phyloP scores from a whole-genome alignment of 176 grass and related monocot species.

The Carex cristatella region DNA sequence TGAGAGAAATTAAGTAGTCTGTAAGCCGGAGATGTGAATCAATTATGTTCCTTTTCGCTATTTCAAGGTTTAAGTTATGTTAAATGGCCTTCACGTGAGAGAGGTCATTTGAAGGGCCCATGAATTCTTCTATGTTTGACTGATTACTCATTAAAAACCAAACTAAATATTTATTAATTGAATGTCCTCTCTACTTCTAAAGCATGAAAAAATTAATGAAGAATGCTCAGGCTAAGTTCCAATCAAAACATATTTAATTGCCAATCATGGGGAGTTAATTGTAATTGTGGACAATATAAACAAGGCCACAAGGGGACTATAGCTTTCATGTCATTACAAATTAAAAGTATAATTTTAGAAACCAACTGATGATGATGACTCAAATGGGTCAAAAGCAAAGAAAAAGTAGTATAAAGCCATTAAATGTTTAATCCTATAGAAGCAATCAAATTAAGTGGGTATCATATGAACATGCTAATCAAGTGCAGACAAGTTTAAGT shows the following conservation, averaged over 20 bases:
- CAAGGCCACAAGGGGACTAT: not conserved
- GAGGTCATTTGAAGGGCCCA: conserved; percentile 17
- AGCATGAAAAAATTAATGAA: not conserved
- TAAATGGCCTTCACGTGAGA: conserved; percentile 26
- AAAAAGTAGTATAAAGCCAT: conserved; percentile 20
- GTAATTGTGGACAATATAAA: not conserved
- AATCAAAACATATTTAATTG: conserved; percentile 19
- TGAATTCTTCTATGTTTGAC: conserved; percentile 20
- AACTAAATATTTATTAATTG: not conserved
- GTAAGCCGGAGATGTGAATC: not conserved
- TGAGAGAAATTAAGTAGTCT: not conserved
- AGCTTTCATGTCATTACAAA: conserved; percentile 21
- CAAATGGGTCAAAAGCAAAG: conserved; percentile 34
- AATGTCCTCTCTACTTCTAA: not conserved
- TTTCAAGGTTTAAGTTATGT: conserved; percentile 11
- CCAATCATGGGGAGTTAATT: conserved; percentile 4
- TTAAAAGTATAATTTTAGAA: conserved; percentile 27
- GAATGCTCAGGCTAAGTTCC: conserved; percentile 1
- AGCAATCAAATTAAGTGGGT: conserved; percentile 22
- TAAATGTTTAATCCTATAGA: conserved; percentile 20
- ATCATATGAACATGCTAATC: conserved; percentile 27
- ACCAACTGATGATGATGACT: conserved; percentile 19
- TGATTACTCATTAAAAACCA: conserved; percentile 17
- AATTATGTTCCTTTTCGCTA: not conserved
- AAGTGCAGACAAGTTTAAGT: conserved; percentile 21